These are phyloP conservation scores for Emergomyces africanus DNA, from an alignment of 2,329 filamentous ascomycete species.

Conservation along the genomic window DNA sequence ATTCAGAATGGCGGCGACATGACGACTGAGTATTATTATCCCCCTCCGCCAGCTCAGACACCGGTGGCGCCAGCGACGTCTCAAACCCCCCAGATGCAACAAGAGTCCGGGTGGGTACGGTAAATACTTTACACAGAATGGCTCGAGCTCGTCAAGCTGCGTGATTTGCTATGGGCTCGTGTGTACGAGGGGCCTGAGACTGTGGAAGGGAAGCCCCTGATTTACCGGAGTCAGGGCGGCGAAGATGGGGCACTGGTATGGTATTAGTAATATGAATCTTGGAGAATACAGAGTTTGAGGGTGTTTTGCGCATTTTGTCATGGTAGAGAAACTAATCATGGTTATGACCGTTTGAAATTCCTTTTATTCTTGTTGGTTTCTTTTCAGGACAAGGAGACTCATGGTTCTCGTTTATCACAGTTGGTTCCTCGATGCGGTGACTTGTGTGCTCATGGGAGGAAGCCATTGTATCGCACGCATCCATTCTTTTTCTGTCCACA, in stretches of 20 bases:
- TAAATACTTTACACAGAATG: not conserved
- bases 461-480: not conserved
- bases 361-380: not conserved
- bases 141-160: not conserved
- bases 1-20: slow-evolving; percentile 26
- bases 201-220: not conserved
- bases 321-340: not conserved
- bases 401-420: not conserved
- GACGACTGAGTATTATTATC: slow-evolving; percentile 12
- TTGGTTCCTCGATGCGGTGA: not conserved
- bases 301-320: not conserved
- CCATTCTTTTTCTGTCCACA: not conserved
- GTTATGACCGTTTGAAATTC: not conserved
- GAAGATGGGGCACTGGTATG: not conserved
- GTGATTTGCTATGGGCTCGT: not conserved
- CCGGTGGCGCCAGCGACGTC: not conserved
- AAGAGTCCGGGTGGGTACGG: not conserved
- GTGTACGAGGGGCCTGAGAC: not conserved
- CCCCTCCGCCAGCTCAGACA: slow-evolving; percentile 1
- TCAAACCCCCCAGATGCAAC: not conserved
- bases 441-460: not conserved
- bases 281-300: not conserved
- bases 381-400: not conserved
- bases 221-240: not conserved
- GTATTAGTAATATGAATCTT: too few relatives aligned